A percentile compares a stretch with the other conserved stretches of the same genome.
phyloP scores from a whole-genome alignment of 1,139 yeast species.

The Eremothecium cymbalariae region DNA sequence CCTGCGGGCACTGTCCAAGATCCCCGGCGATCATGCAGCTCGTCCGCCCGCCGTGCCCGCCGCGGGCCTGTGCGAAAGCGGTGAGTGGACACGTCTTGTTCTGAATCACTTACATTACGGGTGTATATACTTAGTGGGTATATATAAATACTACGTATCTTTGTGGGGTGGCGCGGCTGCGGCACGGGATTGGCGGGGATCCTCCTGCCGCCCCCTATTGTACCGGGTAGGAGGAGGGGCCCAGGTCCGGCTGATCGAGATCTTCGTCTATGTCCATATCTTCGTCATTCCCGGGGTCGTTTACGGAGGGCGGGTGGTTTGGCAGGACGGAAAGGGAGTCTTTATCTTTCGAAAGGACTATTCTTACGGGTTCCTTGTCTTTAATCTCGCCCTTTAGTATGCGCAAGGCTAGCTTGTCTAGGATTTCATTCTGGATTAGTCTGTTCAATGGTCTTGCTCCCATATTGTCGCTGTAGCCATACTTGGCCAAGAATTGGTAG shows the following conservation, averaged over 20 bases:
- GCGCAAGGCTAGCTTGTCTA: conserved; percentile 82
- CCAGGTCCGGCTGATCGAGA: too few relatives aligned
- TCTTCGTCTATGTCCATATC: conserved; percentile 37
- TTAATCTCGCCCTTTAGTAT: conserved; percentile 77
- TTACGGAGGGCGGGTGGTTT: conserved; percentile 61
- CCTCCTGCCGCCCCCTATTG: too few relatives aligned
- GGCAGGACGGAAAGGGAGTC: conserved; percentile 74
- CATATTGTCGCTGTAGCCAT: conserved; percentile 87
- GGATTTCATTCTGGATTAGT: conserved; percentile 77
- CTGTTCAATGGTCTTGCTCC: conserved; percentile 98
- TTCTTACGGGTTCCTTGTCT: conserved; percentile 77
- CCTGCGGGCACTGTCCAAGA: too few relatives aligned
- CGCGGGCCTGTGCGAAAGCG: conserved; percentile 1
- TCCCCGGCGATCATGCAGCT: too few relatives aligned
- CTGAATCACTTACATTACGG: not conserved
- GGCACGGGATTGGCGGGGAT: too few relatives aligned
- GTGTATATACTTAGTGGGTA: not conserved
- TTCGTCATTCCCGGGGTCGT: conserved; percentile 50
- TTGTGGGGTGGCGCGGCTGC: too few relatives aligned
- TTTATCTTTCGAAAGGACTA: conserved; percentile 44
- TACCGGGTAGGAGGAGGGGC: too few relatives aligned
- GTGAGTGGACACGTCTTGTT: not conserved
- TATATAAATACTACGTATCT: not conserved
- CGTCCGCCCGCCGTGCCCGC: too few relatives aligned
- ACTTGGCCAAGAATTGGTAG: conserved; percentile 65